Evolutionary conservation across 2,329 filamentous ascomycete genomes (phyloP).

Genomic region (Rosellinia necatrix): DNA sequence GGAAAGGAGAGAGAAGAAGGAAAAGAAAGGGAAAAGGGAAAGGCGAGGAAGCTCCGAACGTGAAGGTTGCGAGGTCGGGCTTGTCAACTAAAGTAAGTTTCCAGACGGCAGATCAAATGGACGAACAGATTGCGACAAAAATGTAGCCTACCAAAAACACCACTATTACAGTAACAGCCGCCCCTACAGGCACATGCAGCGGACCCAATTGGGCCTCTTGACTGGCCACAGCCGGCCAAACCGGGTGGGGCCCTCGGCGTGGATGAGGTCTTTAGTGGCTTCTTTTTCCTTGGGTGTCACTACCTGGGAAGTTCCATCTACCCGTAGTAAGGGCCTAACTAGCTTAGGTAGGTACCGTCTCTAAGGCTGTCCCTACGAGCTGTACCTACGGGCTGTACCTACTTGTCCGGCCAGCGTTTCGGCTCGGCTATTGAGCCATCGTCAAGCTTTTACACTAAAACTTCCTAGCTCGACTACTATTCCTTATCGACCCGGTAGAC

Average conservation of each 20-base stretch:
- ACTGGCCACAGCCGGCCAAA: conserved; percentile 26
- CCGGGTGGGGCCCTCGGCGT: conserved; percentile 23
- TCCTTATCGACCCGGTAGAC: conserved; percentile 15
- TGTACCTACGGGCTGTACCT: too few relatives aligned
- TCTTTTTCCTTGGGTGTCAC: conserved; percentile 17
- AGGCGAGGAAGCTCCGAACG: conserved; percentile 20
- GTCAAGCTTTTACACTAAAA: conserved; percentile 4
- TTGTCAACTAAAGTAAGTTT: conserved; percentile 13
- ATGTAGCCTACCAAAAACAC: conserved; percentile 22
- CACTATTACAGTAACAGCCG: conserved; percentile 19
- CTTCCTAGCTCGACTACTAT: too few relatives aligned
- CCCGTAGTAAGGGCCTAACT: too few relatives aligned
- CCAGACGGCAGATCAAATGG: conserved; percentile 13
- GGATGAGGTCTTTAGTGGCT: conserved; percentile 25
- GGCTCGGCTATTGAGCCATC: conserved; percentile 17
- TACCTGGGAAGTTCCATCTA: conserved; percentile 20
- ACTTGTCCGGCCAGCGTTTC: conserved; percentile 7
- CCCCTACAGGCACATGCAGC: conserved; percentile 19
- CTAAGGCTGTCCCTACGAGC: too few relatives aligned
- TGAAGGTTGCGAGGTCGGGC: conserved; percentile 34
- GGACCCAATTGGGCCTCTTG: conserved; percentile 33
- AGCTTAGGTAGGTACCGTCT: too few relatives aligned
- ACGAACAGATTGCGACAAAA: conserved; percentile 37
- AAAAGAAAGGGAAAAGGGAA: conserved; percentile 26
- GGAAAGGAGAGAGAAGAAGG: conserved; percentile 14